These are phyloP conservation scores for Persicaria tinctoria DNA, from an alignment of 148 eudicot species.

Conservation along the genomic window DNA sequence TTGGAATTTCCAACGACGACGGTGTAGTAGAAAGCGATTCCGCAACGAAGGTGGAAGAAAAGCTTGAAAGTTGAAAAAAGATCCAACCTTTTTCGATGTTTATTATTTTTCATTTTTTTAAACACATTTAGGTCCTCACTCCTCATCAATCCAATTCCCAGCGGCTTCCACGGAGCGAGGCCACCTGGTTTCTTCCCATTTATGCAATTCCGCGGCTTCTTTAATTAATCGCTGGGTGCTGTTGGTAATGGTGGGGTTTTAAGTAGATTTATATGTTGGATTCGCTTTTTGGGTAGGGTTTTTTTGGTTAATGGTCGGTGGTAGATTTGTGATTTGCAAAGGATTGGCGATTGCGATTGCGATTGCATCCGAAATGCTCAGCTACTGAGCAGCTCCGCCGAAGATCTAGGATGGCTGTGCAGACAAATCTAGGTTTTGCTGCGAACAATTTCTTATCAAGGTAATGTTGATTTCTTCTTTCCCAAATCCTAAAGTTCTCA, in stretches of 20 bases:
- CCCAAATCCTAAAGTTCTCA: not conserved
- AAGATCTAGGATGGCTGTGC: not conserved
- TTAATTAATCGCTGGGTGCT: not conserved
- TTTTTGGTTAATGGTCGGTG: conserved; percentile 4
- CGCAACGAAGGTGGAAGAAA: too few species aligned
- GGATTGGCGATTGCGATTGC: not conserved
- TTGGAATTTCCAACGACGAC: not conserved
- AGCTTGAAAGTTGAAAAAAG: not conserved
- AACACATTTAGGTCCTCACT: not conserved
- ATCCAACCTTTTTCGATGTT: not conserved
- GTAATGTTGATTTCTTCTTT: conserved; percentile 3
- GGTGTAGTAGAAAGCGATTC: not conserved
- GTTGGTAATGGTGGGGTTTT: not conserved
- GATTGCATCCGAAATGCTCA: not conserved
- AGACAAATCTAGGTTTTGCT: too few species aligned
- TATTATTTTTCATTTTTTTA: not conserved
- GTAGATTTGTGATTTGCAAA: conserved; percentile 7
- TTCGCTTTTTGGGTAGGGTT: not conserved
- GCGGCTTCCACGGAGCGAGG: conserved; percentile 7
- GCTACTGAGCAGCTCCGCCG: not conserved
- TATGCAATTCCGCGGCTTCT: not conserved
- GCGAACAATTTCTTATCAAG: not conserved
- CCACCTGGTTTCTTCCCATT: conserved; percentile 6
- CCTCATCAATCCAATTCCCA: not conserved
- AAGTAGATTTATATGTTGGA: conserved; percentile 6